Evolutionary conservation across 2,329 filamentous ascomycete genomes (phyloP).

Genomic region (Amauroascus niger): DNA sequence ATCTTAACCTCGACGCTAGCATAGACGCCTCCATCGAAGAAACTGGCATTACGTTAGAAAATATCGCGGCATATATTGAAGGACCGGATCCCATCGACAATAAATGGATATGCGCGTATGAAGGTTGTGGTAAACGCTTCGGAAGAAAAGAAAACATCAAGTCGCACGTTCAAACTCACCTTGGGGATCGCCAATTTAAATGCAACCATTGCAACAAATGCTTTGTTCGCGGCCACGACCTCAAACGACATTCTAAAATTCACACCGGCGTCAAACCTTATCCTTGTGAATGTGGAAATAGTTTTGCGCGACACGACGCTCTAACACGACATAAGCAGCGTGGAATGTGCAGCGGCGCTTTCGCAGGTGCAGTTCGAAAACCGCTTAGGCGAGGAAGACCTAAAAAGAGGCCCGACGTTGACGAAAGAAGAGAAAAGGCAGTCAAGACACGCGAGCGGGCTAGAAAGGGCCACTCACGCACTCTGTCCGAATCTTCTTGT

Average conservation of each 20-base stretch:
- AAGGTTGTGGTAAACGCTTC: constrained; percentile 78
- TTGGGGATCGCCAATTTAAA: constrained; percentile 89
- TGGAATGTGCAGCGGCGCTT: constrained; percentile 92
- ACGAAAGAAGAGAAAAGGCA: constrained; percentile 49
- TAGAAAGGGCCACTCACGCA: constrained; percentile 29
- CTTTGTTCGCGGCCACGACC: constrained; percentile 92
- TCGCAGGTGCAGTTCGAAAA: constrained; percentile 66
- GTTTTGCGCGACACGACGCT: constrained; percentile 89
- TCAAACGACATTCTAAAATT: constrained; percentile 95
- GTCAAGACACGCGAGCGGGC: constrained; percentile 41
- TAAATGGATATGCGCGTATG: constrained; percentile 67
- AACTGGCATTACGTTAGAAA: constrained; percentile 78
- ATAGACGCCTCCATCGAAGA: constrained; percentile 57
- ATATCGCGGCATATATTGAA: constrained; percentile 65
- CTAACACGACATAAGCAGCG: constrained; percentile 88
- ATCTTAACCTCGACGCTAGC: constrained; percentile 44
- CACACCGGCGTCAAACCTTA: constrained; percentile 95
- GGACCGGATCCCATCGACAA: constrained; percentile 63
- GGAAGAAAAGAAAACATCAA: constrained; percentile 99
- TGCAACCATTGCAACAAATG: constrained; percentile 90
- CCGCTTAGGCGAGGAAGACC: constrained; percentile 57
- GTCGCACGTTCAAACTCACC: constrained; percentile 93
- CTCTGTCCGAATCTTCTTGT: constrained; percentile 30
- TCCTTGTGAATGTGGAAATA: constrained; percentile 86
- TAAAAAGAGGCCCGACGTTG: constrained; percentile 53